Conservation (phyloP, 306 rosid species). For the Comarum palustre region DNA sequence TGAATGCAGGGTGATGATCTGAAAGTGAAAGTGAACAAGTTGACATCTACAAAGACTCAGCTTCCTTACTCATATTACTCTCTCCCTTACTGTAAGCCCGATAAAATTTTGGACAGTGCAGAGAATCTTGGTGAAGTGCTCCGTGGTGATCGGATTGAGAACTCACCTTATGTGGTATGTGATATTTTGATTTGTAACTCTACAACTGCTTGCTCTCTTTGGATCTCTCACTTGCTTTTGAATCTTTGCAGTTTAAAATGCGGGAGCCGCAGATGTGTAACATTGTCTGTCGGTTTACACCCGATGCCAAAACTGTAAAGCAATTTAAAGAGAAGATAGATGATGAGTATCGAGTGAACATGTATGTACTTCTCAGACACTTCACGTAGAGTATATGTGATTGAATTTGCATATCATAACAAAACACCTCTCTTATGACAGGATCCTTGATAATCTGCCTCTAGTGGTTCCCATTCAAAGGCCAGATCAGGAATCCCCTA, state of each 20-base stretch:
- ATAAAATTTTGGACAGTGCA: constrained; percentile 72
- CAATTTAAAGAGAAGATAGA: constrained; percentile 85
- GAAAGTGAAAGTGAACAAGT: constrained; percentile 93
- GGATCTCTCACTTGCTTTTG: constrained; percentile 21
- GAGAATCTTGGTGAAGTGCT: constrained; percentile 98
- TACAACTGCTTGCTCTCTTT: constrained; percentile 9
- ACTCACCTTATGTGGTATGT: constrained; percentile 83
- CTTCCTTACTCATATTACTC: constrained; percentile 90
- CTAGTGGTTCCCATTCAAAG: constrained; percentile 76
- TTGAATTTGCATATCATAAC: constrained; percentile 20
- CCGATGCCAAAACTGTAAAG: constrained; percentile 77
- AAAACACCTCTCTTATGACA: constrained; percentile 31
- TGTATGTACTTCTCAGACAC: constrained; percentile 60
- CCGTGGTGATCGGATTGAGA: constrained; percentile 98
- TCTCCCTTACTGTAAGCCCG: constrained; percentile 64
- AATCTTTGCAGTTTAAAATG: constrained; percentile 80
- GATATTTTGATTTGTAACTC: constrained; percentile 9
- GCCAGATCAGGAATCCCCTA: constrained; percentile 64
- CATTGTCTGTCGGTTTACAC: constrained; percentile 48
- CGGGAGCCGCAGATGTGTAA: constrained; percentile 87
- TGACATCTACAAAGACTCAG: constrained; percentile 96
- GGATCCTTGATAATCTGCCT: constrained; percentile 97
- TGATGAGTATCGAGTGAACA: constrained; percentile 96
- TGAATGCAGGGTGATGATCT: constrained; percentile 72
- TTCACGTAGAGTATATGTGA: not conserved